Percentiles rank a stretch among this genome's conserved stretches.
These are phyloP conservation scores for Astraeus odoratus DNA, from an alignment of 768 basidiomycete genomes.

Conservation along the genomic window DNA sequence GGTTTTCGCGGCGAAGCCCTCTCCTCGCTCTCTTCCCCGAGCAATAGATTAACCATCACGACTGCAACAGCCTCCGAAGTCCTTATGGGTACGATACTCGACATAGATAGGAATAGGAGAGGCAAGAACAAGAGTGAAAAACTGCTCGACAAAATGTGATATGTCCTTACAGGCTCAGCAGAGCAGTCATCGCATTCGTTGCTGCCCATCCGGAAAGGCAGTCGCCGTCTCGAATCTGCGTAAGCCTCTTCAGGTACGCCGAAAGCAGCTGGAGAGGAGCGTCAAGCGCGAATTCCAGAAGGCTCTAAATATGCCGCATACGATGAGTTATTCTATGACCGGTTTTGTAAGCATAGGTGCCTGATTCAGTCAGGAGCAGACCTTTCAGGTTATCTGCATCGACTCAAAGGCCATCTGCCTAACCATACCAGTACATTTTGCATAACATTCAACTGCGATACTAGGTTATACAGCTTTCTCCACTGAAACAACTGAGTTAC, in stretches of 20 bases:
- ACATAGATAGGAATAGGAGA: slow-evolving; percentile 61
- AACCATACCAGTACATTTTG: no score
- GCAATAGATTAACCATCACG: slow-evolving; percentile 58
- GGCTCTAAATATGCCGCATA: slow-evolving; percentile 71
- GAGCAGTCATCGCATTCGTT: not conserved
- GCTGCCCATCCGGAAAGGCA: slow-evolving; percentile 61
- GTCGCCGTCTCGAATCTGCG: slow-evolving; percentile 69
- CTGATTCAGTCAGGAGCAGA: no score
- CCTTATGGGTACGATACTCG: slow-evolving; percentile 76
- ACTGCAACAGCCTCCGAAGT: slow-evolving; percentile 67
- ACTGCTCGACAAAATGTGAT: slow-evolving; percentile 63
- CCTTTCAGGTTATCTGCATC: no score
- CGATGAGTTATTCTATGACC: no score
- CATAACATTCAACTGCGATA: no score
- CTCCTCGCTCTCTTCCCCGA: slow-evolving; percentile 84
- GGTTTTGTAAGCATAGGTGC: no score
- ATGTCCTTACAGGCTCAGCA: not conserved
- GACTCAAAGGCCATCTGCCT: no score
- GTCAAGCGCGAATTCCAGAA: slow-evolving; percentile 86
- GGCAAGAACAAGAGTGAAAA: slow-evolving; percentile 43
- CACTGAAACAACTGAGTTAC: no score
- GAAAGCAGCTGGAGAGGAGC: slow-evolving; percentile 87
- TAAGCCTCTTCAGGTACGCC: slow-evolving; percentile 75
- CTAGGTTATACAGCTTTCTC: no score
- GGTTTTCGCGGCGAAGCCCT: slow-evolving; percentile 97